These are phyloP conservation scores for Oryza glaberrima DNA, from an alignment of 176 grass and related monocot species.

Conservation along the genomic window DNA sequence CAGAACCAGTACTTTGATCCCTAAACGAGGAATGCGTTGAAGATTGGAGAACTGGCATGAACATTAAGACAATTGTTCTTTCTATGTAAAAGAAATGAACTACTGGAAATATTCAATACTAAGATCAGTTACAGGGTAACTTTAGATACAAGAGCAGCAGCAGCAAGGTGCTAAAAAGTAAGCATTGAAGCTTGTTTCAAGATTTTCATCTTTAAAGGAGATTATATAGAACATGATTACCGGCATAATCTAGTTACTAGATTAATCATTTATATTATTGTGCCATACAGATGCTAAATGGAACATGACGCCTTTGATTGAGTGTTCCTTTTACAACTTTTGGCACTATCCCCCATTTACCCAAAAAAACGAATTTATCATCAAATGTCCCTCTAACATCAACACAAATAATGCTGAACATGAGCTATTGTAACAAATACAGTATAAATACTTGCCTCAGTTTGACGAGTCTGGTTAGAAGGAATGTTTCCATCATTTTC, in stretches of 20 bases:
- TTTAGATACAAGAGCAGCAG: not conserved
- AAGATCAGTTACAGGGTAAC: constrained; percentile 1
- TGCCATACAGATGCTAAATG: not conserved
- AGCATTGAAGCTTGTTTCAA: not conserved
- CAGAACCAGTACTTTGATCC: not conserved
- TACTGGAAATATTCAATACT: not conserved
- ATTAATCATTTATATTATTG: not conserved
- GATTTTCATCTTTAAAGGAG: not conserved
- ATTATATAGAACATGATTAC: constrained; percentile 3
- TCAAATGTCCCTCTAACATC: not conserved
- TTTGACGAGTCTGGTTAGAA: constrained; percentile 41
- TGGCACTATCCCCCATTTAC: not conserved
- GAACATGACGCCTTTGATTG: constrained; percentile 1
- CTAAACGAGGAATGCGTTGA: not conserved
- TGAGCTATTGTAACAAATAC: not conserved
- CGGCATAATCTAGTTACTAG: not conserved
- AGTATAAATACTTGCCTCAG: constrained; percentile 57
- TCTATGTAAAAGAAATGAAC: not conserved
- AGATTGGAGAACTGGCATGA: not conserved
- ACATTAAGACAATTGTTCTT: not conserved
- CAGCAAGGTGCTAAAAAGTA: not conserved
- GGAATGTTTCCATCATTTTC: constrained; percentile 48
- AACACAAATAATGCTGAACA: not conserved
- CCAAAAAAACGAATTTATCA: not conserved
- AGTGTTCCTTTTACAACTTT: not conserved